Conservation (phyloP, 2,329 filamentous ascomycete genomes). For the Talaromyces verruculosus region DNA sequence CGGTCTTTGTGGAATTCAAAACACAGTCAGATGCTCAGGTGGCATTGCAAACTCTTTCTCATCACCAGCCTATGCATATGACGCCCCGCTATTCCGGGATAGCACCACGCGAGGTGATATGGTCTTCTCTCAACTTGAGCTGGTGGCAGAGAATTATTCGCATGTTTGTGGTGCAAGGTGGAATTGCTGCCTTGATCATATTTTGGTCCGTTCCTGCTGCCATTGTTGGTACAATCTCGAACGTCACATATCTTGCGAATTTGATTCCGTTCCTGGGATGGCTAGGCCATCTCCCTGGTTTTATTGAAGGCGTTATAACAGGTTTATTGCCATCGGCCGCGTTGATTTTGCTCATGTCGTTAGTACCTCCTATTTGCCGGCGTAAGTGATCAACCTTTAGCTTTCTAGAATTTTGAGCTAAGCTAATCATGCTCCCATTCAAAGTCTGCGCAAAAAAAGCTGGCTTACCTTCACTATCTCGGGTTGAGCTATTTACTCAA, state of each 20-base stretch:
- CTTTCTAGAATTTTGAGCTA: neutral
- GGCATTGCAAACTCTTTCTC: constrained; percentile 79
- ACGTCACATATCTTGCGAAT: constrained; percentile 66
- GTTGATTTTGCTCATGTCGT: constrained; percentile 78
- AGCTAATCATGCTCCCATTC: constrained; percentile 22
- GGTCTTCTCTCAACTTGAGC: constrained; percentile 75
- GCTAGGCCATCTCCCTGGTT: constrained; percentile 67
- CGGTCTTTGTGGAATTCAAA: constrained; percentile 87
- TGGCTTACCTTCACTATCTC: constrained; percentile 75
- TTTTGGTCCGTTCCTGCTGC: constrained; percentile 81
- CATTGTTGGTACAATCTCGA: constrained; percentile 82
- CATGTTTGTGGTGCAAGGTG: constrained; percentile 64
- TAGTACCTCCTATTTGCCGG: constrained; percentile 80
- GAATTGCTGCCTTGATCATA: constrained; percentile 74
- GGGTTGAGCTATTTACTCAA: constrained; percentile 85
- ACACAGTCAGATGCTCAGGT: constrained; percentile 79
- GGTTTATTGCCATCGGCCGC: constrained; percentile 79
- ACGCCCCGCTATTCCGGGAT: constrained; percentile 82
- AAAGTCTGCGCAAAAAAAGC: constrained; percentile 72
- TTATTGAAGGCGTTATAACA: constrained; percentile 75
- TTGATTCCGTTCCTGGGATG: constrained; percentile 65
- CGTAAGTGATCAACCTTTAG: constrained; percentile 47
- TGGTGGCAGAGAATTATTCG: constrained; percentile 82
- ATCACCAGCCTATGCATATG: constrained; percentile 85
- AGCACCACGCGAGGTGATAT: constrained; percentile 80